These are phyloP conservation scores for Pythium coloratum DNA, from an alignment of 352 stramenopile genomes.

Conservation along the genomic window DNA sequence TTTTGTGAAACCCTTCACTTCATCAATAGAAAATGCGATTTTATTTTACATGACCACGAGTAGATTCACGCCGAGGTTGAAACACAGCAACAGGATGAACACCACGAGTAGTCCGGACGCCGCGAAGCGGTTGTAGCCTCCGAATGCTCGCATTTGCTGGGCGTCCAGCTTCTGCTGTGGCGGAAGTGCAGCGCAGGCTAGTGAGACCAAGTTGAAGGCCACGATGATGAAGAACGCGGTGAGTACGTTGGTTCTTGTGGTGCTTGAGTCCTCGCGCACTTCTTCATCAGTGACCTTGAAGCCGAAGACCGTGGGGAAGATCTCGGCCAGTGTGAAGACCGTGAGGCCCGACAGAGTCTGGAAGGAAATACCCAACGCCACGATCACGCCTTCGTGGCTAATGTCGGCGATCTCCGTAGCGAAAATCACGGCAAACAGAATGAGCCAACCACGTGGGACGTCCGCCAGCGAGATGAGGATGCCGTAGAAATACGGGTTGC, in stretches of 20 bases:
- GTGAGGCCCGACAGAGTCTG: conserved; percentile 38
- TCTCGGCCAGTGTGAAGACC: conserved; percentile 26
- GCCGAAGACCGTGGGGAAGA: conserved; percentile 23
- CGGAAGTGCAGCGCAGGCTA: conserved; percentile 16
- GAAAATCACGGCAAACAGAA: conserved; percentile 39
- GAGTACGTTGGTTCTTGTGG: not conserved
- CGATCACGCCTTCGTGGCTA: conserved; percentile 48
- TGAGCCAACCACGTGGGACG: conserved; percentile 45
- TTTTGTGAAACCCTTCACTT: no score
- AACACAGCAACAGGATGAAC: conserved; percentile 27
- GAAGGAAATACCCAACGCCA: conserved; percentile 53
- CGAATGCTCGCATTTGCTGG: conserved; percentile 37
- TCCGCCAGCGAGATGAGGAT: conserved; percentile 30
- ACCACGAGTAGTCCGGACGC: conserved; percentile 29
- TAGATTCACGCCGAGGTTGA: conserved; percentile 11
- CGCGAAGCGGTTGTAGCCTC: conserved; percentile 45
- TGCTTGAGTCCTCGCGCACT: conserved; percentile 2
- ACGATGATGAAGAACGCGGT: conserved; percentile 10
- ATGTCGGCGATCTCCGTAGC: conserved; percentile 51
- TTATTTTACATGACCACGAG: conserved; percentile 4
- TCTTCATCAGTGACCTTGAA: conserved; percentile 1
- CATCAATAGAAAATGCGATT: not conserved
- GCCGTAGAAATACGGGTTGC: conserved; percentile 43
- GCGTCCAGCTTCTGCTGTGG: conserved; percentile 43
- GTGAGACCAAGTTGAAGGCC: conserved; percentile 16